A percentile compares a stretch with the other conserved stretches of the same genome.
Evolutionary conservation across 2,329 filamentous ascomycete genomes (phyloP).

Genomic region (Paecilomyces dactylethromorphus): DNA sequence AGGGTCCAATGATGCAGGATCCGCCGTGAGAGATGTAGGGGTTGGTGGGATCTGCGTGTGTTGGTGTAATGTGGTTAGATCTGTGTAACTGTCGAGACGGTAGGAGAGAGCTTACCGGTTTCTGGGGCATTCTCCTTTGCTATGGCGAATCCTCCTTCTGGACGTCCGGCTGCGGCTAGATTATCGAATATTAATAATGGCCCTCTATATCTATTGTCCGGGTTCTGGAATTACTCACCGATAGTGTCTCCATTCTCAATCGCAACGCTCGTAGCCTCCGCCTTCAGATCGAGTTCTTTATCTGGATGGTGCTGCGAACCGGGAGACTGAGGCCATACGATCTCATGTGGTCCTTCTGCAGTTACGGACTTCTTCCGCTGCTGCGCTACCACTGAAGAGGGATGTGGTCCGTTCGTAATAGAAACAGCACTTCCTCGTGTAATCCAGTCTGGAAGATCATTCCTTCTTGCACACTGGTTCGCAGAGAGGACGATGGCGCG

Average conservation of each 20-base stretch:
- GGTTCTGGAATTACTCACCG: neutral
- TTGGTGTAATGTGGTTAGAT: conserved; percentile 1
- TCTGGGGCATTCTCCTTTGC: conserved; percentile 31
- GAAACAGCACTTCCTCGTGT: conserved; percentile 16
- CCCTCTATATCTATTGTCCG: neutral
- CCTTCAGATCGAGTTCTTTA: conserved; percentile 10
- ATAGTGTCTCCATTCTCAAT: neutral
- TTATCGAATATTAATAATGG: neutral
- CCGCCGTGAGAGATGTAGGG: conserved; percentile 67
- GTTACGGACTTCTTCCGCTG: conserved; percentile 21
- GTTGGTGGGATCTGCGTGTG: conserved; percentile 21
- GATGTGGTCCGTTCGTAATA: conserved; percentile 2
- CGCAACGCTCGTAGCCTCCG: neutral
- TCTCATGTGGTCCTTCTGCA: conserved; percentile 40
- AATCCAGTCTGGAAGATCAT: conserved; percentile 54
- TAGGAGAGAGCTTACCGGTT: conserved; percentile 33
- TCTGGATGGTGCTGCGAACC: conserved; percentile 8
- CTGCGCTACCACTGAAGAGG: neutral
- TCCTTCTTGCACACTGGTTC: conserved; percentile 69
- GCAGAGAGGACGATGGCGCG: conserved; percentile 78
- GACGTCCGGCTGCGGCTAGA: neutral
- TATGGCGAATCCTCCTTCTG: conserved; percentile 6
- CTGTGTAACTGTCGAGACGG: neutral
- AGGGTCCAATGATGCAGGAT: conserved; percentile 71
- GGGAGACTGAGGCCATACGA: conserved; percentile 33